These are phyloP conservation scores for Colletotrichum plurivorum DNA, from an alignment of 2,329 filamentous ascomycete genomes.

Conservation along the genomic window DNA sequence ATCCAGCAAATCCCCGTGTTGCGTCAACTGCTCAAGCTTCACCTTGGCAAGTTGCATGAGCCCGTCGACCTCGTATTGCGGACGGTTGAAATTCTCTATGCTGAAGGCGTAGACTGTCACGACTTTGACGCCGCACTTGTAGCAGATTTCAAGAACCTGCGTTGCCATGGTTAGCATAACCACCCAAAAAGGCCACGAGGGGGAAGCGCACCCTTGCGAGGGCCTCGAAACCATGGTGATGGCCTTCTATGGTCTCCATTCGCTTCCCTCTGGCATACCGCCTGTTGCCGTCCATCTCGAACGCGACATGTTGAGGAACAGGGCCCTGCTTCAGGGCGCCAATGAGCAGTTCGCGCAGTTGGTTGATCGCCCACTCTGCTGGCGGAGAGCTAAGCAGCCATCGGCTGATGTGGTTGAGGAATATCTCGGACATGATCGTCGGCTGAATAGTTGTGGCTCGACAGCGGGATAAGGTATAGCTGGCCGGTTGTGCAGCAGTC, in stretches of 20 bases:
- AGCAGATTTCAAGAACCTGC: constrained; percentile 95
- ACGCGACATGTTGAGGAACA: constrained; percentile 96
- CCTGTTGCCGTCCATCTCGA: constrained; percentile 98
- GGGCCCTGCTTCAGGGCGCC: constrained; percentile 91
- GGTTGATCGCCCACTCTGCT: constrained; percentile 87
- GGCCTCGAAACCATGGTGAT: constrained; percentile 95
- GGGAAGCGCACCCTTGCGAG: constrained; percentile 78
- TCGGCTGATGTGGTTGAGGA: constrained; percentile 63
- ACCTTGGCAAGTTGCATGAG: constrained; percentile 98
- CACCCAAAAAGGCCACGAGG: not conserved
- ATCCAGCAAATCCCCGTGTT: constrained; percentile 93
- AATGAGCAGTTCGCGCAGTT: constrained; percentile 87
- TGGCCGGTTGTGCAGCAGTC: constrained; percentile 2
- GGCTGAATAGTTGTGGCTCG: constrained; percentile 7
- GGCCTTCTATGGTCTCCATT: constrained; percentile 96
- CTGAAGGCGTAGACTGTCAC: constrained; percentile 99
- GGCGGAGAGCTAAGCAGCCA: constrained; percentile 93
- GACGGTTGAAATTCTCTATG: constrained; percentile 98
- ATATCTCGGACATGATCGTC: constrained; percentile 66
- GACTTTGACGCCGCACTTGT: constrained; percentile 95
- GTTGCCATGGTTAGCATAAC: constrained; percentile 41
- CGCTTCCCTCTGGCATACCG: constrained; percentile 91
- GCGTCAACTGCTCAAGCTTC: constrained; percentile 90
- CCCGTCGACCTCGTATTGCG: constrained; percentile 95
- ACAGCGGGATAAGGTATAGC: not conserved